Evolutionary conservation across 1,284 basidiomycete species (phyloP).

Genomic region (Lignosus rhinocerotis): DNA sequence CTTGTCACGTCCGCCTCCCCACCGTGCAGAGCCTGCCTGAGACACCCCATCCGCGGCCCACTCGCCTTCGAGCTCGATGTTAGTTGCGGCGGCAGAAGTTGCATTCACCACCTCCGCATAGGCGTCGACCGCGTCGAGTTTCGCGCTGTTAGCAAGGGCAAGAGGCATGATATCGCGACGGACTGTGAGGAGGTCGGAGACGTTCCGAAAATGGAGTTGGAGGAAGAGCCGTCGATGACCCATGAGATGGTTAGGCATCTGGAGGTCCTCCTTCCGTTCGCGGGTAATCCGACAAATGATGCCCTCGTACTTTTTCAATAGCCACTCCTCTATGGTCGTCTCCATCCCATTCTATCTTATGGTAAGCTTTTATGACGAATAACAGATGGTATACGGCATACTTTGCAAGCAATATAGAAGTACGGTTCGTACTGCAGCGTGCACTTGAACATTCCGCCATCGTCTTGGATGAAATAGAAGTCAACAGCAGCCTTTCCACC

Average conservation of each 20-base stretch:
- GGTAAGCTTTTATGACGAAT: not conserved
- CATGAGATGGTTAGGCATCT: slow-evolving; percentile 94
- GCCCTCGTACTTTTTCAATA: slow-evolving; percentile 92
- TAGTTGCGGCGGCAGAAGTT: slow-evolving; percentile 56
- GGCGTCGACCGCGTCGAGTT: slow-evolving; percentile 93
- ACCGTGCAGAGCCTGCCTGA: slow-evolving; percentile 28
- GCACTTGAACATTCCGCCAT: slow-evolving; percentile 95
- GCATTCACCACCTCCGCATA: slow-evolving; percentile 97
- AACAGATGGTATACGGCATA: slow-evolving; percentile 36
- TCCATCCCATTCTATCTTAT: slow-evolving; percentile 78
- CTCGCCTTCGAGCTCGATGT: slow-evolving; percentile 70
- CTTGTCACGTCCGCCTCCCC: slow-evolving; percentile 51
- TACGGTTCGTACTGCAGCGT: slow-evolving; percentile 95
- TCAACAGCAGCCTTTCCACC: slow-evolving; percentile 90
- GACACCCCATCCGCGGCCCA: slow-evolving; percentile 57
- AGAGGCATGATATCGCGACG: slow-evolving; percentile 89
- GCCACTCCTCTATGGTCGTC: slow-evolving; percentile 93
- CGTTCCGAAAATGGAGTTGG: slow-evolving; percentile 90
- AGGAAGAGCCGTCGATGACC: slow-evolving; percentile 89
- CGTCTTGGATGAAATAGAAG: slow-evolving; percentile 97
- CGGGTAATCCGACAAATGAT: slow-evolving; percentile 78
- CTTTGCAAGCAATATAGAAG: slow-evolving; percentile 91
- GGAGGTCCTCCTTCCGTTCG: slow-evolving; percentile 91
- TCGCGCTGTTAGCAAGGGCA: slow-evolving; percentile 88
- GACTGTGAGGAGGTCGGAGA: slow-evolving; percentile 87